Percentiles rank a stretch among this genome's conserved stretches.
Evolutionary conservation across 768 basidiomycete genomes (phyloP).

Genomic region (Podaxis sp.): DNA sequence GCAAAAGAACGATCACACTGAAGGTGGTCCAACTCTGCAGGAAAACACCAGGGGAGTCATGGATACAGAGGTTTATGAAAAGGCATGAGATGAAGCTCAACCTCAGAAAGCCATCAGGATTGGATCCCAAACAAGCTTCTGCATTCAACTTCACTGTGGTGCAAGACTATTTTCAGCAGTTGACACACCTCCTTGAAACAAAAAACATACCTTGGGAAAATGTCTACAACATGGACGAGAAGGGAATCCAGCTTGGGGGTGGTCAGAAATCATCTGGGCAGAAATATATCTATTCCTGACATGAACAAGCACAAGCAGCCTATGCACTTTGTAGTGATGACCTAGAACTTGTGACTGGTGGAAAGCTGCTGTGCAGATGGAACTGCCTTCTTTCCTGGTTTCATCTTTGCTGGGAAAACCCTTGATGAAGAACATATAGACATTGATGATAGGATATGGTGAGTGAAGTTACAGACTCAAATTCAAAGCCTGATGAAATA

Average conservation of each 20-base stretch:
- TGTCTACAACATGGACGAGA: constrained; percentile 8
- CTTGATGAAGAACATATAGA: too few species aligned
- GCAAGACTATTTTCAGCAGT: not conserved
- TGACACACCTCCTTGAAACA: not conserved
- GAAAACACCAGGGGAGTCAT: not conserved
- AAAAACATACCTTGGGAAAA: not conserved
- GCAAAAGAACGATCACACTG: not conserved
- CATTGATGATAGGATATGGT: too few species aligned
- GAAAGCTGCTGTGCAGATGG: too few species aligned
- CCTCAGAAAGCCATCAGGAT: not conserved
- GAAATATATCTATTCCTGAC: too few species aligned
- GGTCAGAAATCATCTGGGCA: constrained; percentile 16
- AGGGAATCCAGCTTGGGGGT: too few species aligned
- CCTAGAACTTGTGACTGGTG: too few species aligned
- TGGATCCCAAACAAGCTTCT: not conserved
- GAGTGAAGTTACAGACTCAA: too few species aligned
- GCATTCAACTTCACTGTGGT: not conserved
- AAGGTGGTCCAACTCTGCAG: not conserved
- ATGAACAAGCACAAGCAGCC: too few species aligned
- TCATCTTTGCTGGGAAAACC: too few species aligned
- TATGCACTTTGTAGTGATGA: too few species aligned
- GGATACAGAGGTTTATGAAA: not conserved
- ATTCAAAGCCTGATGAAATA: too few species aligned
- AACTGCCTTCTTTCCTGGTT: too few species aligned
- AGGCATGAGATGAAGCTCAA: not conserved